Conservation (phyloP, 2,329 filamentous ascomycete species). For the Aulographum hederae region DNA sequence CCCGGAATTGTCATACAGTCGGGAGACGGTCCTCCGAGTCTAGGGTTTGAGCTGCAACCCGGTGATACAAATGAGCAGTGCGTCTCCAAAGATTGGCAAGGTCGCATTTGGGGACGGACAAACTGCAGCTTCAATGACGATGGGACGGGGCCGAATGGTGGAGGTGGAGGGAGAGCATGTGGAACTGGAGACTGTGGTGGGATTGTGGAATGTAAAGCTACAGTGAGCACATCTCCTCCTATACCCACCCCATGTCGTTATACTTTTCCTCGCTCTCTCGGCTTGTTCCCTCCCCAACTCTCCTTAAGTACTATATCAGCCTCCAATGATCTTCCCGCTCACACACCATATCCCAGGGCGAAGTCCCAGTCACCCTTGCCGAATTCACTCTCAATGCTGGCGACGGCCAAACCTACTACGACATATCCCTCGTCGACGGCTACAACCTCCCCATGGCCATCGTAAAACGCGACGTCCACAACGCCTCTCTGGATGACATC, state of each 20-base stretch:
- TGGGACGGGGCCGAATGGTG: slow-evolving; percentile 32
- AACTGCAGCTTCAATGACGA: slow-evolving; percentile 61
- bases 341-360: slow-evolving; percentile 32
- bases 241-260: no score
- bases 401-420: slow-evolving; percentile 56
- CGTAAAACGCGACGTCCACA: slow-evolving; percentile 26
- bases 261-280: neutral
- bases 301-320: neutral
- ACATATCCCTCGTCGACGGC: slow-evolving; percentile 70
- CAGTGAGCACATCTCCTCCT: slow-evolving; percentile 35
- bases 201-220: slow-evolving; percentile 47
- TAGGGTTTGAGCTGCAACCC: slow-evolving; percentile 48
- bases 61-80: slow-evolving; percentile 41
- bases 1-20: slow-evolving; percentile 58
- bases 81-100: slow-evolving; percentile 60
- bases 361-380: slow-evolving; percentile 56
- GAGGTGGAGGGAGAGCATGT: slow-evolving; percentile 39
- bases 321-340: neutral
- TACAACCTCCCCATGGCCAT: slow-evolving; percentile 61
- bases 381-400: slow-evolving; percentile 64
- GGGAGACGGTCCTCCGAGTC: slow-evolving; percentile 46
- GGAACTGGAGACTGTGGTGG: slow-evolving; percentile 60
- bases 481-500: slow-evolving; percentile 40
- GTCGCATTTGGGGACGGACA: slow-evolving; percentile 65
- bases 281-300: slow-evolving; percentile 5